Conservation (phyloP, 1,284 basidiomycete species). For the Jaminaea rosea region DNA sequence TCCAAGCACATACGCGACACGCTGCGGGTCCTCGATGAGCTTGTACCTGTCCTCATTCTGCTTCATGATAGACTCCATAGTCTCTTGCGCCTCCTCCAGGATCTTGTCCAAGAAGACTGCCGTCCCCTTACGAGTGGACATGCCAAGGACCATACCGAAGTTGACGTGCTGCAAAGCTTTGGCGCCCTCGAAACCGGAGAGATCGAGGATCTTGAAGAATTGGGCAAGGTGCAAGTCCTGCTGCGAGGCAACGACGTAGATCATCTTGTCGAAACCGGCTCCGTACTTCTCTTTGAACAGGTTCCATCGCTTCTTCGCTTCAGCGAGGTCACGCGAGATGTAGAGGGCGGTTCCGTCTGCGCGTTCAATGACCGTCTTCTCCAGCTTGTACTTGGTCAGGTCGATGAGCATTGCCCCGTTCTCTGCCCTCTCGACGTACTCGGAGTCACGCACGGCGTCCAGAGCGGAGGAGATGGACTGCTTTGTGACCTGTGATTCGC, state of each 20-base stretch:
- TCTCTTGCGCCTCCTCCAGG: conserved; percentile 74
- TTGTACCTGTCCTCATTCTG: conserved; percentile 89
- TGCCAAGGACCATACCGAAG: conserved; percentile 84
- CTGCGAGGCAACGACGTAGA: conserved; percentile 88
- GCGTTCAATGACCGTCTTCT: conserved; percentile 84
- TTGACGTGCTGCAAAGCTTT: conserved; percentile 70
- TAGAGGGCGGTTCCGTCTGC: conserved; percentile 95
- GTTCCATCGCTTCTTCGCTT: conserved; percentile 81
- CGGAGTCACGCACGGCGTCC: conserved; percentile 17
- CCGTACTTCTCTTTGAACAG: conserved; percentile 58
- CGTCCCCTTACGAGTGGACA: conserved; percentile 94
- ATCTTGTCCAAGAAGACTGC: conserved; percentile 94
- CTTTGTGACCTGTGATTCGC: conserved; percentile 79
- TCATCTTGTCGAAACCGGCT: conserved; percentile 84
- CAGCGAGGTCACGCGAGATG: conserved; percentile 94
- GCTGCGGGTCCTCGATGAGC: conserved; percentile 77
- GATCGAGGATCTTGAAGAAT: conserved; percentile 85
- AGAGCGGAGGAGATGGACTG: conserved; percentile 60
- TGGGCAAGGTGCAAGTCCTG: conserved; percentile 88
- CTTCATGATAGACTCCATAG: conserved; percentile 96
- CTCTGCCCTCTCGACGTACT: conserved; percentile 29
- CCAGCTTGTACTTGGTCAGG: conserved; percentile 52
- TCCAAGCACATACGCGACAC: conserved; percentile 73
- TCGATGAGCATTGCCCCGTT: conserved; percentile 43
- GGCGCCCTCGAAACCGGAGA: conserved; percentile 85